Percentiles rank a stretch among this genome's conserved stretches.
These are phyloP conservation scores for Castanea sativa DNA, from an alignment of 306 rosid genomes.

Conservation along the genomic window DNA sequence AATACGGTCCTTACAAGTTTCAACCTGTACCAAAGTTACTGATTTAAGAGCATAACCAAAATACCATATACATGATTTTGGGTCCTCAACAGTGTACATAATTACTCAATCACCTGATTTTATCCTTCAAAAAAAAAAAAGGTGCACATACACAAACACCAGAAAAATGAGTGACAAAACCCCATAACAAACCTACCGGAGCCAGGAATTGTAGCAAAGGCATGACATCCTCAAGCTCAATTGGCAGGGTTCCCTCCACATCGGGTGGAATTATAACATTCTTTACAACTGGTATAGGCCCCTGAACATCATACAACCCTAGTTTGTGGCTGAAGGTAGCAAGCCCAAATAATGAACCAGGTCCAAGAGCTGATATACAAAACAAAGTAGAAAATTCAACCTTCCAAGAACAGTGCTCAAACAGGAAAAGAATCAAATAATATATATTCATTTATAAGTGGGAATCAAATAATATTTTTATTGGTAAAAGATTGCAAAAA, in stretches of 20 bases:
- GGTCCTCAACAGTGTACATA: background rate
- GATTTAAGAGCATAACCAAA: constrained; percentile 20
- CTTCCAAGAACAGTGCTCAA: constrained; percentile 13
- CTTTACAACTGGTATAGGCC: constrained; percentile 88
- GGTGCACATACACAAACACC: constrained; percentile 7
- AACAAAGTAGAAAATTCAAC: constrained; percentile 6
- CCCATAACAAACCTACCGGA: constrained; percentile 63
- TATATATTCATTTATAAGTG: too few species aligned
- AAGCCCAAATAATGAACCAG: constrained; percentile 96
- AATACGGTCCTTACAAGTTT: constrained; percentile 87
- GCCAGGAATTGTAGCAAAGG: constrained; percentile 94
- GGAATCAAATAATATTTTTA: too few species aligned
- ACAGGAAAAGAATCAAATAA: constrained; percentile 17
- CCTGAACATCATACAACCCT: constrained; percentile 92
- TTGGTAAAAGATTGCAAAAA: background rate
- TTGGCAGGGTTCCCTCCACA: constrained; percentile 61
- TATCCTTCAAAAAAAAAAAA: constrained; percentile 5
- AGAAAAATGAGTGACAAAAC: background rate
- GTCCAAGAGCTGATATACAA: constrained; percentile 71
- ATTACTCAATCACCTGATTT: background rate
- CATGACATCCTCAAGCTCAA: constrained; percentile 96
- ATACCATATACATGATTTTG: background rate
- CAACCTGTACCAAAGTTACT: constrained; percentile 59
- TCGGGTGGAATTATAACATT: constrained; percentile 89
- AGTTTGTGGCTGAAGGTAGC: constrained; percentile 97